Evolutionary conservation across 768 basidiomycete species (phyloP), one percentile per base, ranked within the genome.

Genomic region (Podaxis pistillaris): DNA sequence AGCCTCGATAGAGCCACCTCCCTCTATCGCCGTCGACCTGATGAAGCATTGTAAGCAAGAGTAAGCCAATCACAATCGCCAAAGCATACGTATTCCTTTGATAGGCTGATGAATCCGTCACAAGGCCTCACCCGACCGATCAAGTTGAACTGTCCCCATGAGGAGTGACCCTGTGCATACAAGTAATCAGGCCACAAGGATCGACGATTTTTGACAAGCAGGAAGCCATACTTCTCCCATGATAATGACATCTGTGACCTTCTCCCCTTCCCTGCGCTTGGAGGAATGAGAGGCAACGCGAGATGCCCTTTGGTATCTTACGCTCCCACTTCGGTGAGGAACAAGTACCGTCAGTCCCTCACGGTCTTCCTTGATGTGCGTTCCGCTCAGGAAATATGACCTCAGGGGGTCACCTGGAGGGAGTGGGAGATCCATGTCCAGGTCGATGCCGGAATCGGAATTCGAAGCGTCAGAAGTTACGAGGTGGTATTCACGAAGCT

Each of bases 111-210:
- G 66, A 93, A 84, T 7, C 93, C 93, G 71, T 95, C 93, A 68
- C 83, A 86, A 15, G 88, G 84, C 60, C 94, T 79, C n/a, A 96
- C 82, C 17, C 93, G 84, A 40, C 94, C 93, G 3, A 88, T 76
- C 26, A 96, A 73, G 62, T 81, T 87, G 74, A 94, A 96, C 66
- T 91, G 87, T 24, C 94, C 93, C 93, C 93, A 96, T 13, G 92
- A 87, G 7, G 93, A 95, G 74, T 95, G 94, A 4, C 93, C 93
- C 91, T 93, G 62, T 19, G 19, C 58, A 50, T 57, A 65, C 28
- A 60, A 62, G 15, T 50, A 24, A 11, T 62, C 40, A 67, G 33
- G 33, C 33, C 33, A 33, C 33, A 33, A 47, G 47, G 37, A 47
- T 44, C 13, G 40, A 44, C 56, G 49, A 28, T 37, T 47, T 50